Evolutionary conservation across 225 moss, liverwort and hornwort genomes (phyloP).

Genomic region (Sphagnum tenellum): DNA sequence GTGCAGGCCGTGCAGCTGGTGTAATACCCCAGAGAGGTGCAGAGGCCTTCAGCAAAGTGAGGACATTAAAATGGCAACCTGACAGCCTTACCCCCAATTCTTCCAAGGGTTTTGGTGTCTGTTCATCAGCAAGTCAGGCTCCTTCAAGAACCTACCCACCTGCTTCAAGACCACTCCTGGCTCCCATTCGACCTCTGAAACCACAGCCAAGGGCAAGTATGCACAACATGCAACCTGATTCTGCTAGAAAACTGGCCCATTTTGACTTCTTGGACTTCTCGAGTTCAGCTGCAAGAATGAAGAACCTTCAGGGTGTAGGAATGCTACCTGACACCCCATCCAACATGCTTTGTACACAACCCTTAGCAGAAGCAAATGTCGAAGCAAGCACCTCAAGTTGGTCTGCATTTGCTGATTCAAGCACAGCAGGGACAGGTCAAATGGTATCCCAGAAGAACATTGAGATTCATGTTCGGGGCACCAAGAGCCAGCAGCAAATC

Average conservation of each 20-base stretch:
- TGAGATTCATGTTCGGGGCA: conserved; percentile 15
- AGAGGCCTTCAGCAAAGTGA: conserved; percentile 71
- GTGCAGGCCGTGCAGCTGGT: conserved; percentile 78
- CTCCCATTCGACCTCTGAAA: conserved; percentile 46
- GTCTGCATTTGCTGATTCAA: conserved; percentile 68
- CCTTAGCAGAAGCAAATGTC: conserved; percentile 14
- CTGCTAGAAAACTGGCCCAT: conserved; percentile 15
- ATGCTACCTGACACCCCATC: conserved; percentile 11
- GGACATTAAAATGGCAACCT: conserved; percentile 50
- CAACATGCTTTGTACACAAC: conserved; percentile 27
- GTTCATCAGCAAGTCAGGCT: conserved; percentile 6
- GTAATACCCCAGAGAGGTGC: conserved; percentile 57
- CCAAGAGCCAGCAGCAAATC: conserved; percentile 30
- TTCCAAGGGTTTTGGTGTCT: conserved; percentile 18
- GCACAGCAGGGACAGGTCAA: conserved; percentile 27
- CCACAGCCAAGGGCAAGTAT: conserved; percentile 16
- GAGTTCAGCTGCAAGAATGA: conserved; percentile 39
- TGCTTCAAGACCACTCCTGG: conserved; percentile 9
- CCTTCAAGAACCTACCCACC: conserved; percentile 6
- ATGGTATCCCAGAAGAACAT: conserved; percentile 23
- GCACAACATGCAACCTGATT: conserved; percentile 1
- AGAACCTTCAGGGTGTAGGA: conserved; percentile 52
- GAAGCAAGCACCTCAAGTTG: conserved; percentile 54
- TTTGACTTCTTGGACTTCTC: conserved; percentile 78
- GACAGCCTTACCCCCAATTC: conserved; percentile 11